Evolutionary conservation across 495 filamentous ascomycete species (phyloP).

Genomic region (Saxispiralis lemnorum): DNA sequence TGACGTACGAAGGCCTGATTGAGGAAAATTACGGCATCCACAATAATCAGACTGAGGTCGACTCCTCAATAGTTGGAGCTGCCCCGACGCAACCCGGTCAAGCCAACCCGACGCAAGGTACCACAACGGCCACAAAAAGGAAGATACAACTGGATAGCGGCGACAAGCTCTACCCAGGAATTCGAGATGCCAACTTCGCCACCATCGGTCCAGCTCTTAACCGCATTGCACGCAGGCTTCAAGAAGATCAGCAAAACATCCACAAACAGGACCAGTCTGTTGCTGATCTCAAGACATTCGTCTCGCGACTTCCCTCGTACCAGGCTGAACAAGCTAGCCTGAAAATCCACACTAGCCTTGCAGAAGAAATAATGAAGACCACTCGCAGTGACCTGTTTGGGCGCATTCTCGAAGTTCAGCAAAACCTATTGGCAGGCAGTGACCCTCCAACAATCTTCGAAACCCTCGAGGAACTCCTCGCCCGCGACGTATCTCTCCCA

Average conservation of each 20-base stretch:
- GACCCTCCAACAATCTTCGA: conserved; percentile 81
- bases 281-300: conserved; percentile 79
- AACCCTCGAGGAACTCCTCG: conserved; percentile 79
- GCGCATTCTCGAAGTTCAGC: conserved; percentile 78
- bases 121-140: conserved; percentile 54
- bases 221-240: conserved; percentile 73
- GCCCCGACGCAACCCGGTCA: conserved; percentile 36
- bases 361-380: conserved; percentile 85
- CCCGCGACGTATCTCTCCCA: conserved; percentile 59
- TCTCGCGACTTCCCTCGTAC: conserved; percentile 75
- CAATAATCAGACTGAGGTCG: conserved; percentile 79
- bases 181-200: conserved; percentile 88
- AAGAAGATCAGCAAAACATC: conserved; percentile 76
- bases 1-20: conserved; percentile 92
- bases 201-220: conserved; percentile 79
- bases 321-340: conserved; percentile 86
- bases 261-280: conserved; percentile 66
- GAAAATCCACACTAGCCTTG: conserved; percentile 75
- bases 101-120: conserved; percentile 14
- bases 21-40: conserved; percentile 86
- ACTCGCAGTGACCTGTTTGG: conserved; percentile 78
- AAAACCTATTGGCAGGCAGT: conserved; percentile 80
- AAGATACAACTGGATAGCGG: conserved; percentile 81
- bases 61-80: conserved; percentile 71
- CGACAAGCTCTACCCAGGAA: conserved; percentile 73